Percentiles rank a stretch among this genome's conserved stretches.
Conservation (phyloP, 208 protist species). For the Lotmaria passim region DNA sequence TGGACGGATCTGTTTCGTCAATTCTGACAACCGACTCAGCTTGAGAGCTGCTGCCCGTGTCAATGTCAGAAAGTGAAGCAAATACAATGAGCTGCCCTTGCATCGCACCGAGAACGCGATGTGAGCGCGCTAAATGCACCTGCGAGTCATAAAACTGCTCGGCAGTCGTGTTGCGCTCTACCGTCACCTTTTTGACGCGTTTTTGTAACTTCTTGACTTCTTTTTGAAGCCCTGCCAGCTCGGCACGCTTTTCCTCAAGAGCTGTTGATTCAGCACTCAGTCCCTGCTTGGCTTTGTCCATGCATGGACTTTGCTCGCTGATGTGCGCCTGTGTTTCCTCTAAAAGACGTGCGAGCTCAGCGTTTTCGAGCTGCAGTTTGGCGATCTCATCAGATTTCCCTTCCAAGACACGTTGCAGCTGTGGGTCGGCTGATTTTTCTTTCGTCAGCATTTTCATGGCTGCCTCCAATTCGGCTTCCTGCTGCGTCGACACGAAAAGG, state of each 20-base stretch:
- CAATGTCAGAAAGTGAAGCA: constrained; percentile 17
- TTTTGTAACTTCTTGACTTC: constrained; percentile 53
- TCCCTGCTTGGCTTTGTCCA: constrained; percentile 2
- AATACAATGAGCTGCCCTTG: constrained; percentile 50
- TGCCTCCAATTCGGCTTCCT: constrained; percentile 17
- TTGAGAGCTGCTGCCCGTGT: constrained; percentile 3
- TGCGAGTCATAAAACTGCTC: constrained; percentile 46
- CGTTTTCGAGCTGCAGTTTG: constrained; percentile 46
- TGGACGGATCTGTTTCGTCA: constrained; percentile 33
- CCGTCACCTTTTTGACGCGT: constrained; percentile 40
- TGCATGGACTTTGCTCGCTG: constrained; percentile 14
- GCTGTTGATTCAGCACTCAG: neutral
- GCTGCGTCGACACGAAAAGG: constrained; percentile 9
- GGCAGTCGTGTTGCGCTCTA: constrained; percentile 31
- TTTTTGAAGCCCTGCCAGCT: constrained; percentile 15
- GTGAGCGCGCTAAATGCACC: constrained; percentile 34
- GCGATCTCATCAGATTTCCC: constrained; percentile 33
- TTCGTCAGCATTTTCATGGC: constrained; percentile 16
- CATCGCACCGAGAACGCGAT: constrained; percentile 44
- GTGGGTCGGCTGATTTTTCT: constrained; percentile 20
- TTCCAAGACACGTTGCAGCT: constrained; percentile 28
- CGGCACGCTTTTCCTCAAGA: neutral
- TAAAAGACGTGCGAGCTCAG: constrained; percentile 45
- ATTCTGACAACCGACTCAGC: constrained; percentile 13
- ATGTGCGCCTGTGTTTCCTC: constrained; percentile 42